These are phyloP conservation scores for Lipomyces sp. DNA, from an alignment of 805 yeast species.

Conservation along the genomic window DNA sequence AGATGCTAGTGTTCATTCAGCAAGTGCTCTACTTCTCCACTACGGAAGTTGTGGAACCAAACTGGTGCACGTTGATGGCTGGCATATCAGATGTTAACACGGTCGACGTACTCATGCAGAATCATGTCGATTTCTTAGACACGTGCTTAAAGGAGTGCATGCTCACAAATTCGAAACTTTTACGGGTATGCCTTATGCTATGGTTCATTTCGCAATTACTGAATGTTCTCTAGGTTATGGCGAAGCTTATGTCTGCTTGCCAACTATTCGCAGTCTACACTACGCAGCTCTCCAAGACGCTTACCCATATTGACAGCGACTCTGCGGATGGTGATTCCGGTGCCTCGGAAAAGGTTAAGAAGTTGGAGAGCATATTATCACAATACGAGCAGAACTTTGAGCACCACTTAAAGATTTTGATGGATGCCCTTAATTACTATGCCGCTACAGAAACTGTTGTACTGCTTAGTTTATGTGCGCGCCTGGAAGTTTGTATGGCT, in stretches of 20 bases:
- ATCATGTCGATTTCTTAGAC: conserved; percentile 62
- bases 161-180: conserved; percentile 61
- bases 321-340: conserved; percentile 49
- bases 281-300: conserved; percentile 58
- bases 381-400: conserved; percentile 49
- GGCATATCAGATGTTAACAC: conserved; percentile 44
- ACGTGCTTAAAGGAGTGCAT: conserved; percentile 68
- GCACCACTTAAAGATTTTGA: conserved; percentile 51
- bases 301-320: conserved; percentile 51
- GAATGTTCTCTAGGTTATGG: conserved; percentile 25
- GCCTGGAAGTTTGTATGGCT: conserved; percentile 42
- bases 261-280: conserved; percentile 54
- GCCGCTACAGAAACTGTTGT: conserved; percentile 54
- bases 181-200: conserved; percentile 39
- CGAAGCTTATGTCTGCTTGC: conserved; percentile 44
- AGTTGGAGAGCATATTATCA: conserved; percentile 41
- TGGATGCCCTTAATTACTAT: conserved; percentile 49
- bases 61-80: conserved; percentile 52
- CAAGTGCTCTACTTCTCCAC: conserved; percentile 61
- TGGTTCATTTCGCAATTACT: not conserved
- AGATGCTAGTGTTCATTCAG: conserved; percentile 62
- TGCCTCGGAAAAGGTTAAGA: conserved; percentile 38
- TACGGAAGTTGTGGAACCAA: conserved; percentile 62
- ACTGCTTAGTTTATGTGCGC: conserved; percentile 50
- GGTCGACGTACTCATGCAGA: conserved; percentile 53